phyloP scores from a whole-genome alignment of 176 grass and related monocot species.

The Typha latifolia region DNA sequence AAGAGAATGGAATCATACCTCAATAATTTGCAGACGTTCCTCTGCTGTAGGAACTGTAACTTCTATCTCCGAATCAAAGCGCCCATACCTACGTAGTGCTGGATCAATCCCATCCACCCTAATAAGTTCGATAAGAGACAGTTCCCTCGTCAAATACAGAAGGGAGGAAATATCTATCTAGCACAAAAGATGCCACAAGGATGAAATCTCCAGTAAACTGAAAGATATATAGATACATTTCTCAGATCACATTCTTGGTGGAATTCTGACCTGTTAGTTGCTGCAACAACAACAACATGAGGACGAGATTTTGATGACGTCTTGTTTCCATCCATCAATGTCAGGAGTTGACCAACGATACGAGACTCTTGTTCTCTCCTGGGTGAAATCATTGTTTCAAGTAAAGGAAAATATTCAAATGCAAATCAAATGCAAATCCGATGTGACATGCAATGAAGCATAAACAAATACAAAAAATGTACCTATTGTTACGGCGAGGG shows the following conservation, averaged over 20 bases:
- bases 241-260: too few relatives aligned
- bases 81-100: slow-evolving; percentile 75
- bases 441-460: neutral
- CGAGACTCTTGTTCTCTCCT: slow-evolving; percentile 73
- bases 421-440: neutral
- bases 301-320: slow-evolving; percentile 40
- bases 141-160: neutral
- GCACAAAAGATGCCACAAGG: neutral
- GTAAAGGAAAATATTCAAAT: slow-evolving; percentile 8
- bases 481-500: slow-evolving; percentile 51
- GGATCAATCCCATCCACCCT: slow-evolving; percentile 88
- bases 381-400: neutral
- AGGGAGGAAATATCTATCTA: neutral
- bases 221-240: neutral
- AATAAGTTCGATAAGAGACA: slow-evolving; percentile 6
- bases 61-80: slow-evolving; percentile 86
- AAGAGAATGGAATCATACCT: slow-evolving; percentile 27
- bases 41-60: slow-evolving; percentile 63
- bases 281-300: slow-evolving; percentile 76
- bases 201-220: neutral
- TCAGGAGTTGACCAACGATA: slow-evolving; percentile 82
- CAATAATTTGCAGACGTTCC: slow-evolving; percentile 74
- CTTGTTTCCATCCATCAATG: slow-evolving; percentile 90
- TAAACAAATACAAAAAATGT: neutral
- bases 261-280: slow-evolving; percentile 68